Percentiles rank a stretch among this genome's conserved stretches.
Conservation (phyloP, 257 asterid genomes). For the Solanum raphanifolium region DNA sequence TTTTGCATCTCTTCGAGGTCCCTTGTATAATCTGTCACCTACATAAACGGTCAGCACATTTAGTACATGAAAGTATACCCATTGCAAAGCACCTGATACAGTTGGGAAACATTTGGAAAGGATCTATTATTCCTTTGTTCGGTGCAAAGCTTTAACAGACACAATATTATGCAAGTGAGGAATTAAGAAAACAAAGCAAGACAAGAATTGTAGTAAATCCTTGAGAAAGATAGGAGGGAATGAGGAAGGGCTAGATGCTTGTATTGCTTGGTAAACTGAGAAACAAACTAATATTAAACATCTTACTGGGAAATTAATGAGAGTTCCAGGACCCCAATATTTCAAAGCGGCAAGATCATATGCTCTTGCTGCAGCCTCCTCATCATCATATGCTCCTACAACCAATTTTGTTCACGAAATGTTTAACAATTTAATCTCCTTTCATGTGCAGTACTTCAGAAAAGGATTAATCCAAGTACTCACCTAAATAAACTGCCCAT, state of each 20-base stretch:
- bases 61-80: neutral
- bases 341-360: conserved; percentile 97
- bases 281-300: neutral
- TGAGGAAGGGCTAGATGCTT: neutral
- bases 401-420: conserved; percentile 7
- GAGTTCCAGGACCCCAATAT: conserved; percentile 99
- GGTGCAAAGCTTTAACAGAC: neutral
- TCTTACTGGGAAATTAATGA: conserved; percentile 91
- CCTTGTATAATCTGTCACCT: conserved; percentile 92
- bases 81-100: neutral
- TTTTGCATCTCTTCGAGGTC: conserved; percentile 99
- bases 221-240: neutral
- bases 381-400: conserved; percentile 95
- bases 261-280: neutral
- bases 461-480: conserved; percentile 25
- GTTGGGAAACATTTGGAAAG: neutral
- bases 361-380: conserved; percentile 99
- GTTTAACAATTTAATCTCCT: conserved; percentile 1
- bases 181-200: neutral
- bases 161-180: neutral
- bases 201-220: neutral
- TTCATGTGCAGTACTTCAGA: neutral
- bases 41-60: neutral
- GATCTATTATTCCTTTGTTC: neutral
- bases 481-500: conserved; percentile 88